Conservation (phyloP, 1,139 yeast species). For the Martiniozyma asiatica region DNA sequence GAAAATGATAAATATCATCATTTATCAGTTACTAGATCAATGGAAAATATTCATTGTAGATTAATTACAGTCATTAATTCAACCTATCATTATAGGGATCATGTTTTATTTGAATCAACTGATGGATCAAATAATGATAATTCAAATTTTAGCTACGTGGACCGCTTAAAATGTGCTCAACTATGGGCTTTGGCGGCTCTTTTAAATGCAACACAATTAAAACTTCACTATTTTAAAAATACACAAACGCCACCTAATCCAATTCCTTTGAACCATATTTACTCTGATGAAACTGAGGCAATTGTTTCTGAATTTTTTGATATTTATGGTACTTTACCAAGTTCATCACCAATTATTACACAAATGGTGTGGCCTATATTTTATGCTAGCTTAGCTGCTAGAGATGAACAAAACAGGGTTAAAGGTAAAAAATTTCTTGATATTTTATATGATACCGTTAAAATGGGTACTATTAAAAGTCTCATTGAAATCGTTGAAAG, state of each 20-base stretch:
- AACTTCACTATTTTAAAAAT: conserved; percentile 16
- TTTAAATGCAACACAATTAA: conserved; percentile 22
- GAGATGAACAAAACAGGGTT: conserved; percentile 22
- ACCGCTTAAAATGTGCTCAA: conserved; percentile 36
- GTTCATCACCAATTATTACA: conserved; percentile 34
- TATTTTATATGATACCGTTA: conserved; percentile 32
- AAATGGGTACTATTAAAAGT: conserved; percentile 39
- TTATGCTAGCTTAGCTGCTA: conserved; percentile 33
- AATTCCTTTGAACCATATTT: conserved; percentile 5
- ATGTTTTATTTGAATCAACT: conserved; percentile 24
- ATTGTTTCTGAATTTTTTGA: conserved; percentile 33
- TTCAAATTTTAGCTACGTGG: conserved; percentile 21
- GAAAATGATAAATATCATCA: no score
- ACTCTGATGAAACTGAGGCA: conserved; percentile 19
- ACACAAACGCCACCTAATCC: conserved; percentile 4
- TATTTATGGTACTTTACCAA: conserved; percentile 31
- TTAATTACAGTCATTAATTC: conserved; percentile 9
- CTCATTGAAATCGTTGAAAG: conserved; percentile 28
- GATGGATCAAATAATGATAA: conserved; percentile 5
- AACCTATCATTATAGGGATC: conserved; percentile 29
- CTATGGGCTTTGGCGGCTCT: conserved; percentile 42
- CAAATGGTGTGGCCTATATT: conserved; percentile 53
- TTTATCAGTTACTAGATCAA: no score
- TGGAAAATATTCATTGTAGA: neutral
- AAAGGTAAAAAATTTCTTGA: conserved; percentile 26